Evolutionary conservation across 495 filamentous ascomycete species (phyloP), one percentile per base, ranked within the genome.

Genomic region (Aspergillus bertholletiae): DNA sequence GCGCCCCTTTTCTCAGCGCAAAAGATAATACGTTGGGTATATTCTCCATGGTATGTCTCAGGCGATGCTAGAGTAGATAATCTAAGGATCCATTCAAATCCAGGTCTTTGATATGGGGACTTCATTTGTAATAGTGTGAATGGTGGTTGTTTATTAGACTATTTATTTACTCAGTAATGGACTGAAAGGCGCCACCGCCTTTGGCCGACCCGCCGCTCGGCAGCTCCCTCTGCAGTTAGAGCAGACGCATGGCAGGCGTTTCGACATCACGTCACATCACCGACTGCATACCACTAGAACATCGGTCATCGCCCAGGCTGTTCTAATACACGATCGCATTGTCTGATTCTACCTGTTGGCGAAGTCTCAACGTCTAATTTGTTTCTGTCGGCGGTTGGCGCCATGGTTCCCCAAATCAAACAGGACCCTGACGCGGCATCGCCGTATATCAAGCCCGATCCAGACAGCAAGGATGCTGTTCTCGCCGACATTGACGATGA

Each of bases 401-500:
- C 55, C 54, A 68, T 68, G 65, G 60, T 58, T 41, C 44, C 72
- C 39, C 70, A 72, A 51, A 49, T 76, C 67, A 76, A 78, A 49
- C 68, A 62, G 47, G 68, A 71, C 49, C 68, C 69, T 39, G 74
- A 74, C 47, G 65, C 68, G 46, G 57, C 67, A 50, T 54, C 68
- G 20, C 65, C 66, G 46, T 68, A 70, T 54, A 80, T 92, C 74
- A 92, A 92, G 68, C 65, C 78, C 17, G 89, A 93, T 35, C 79
- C 81, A 5, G 88, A 90, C 39, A 76, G 71, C 49, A 73, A 74
- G 49, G 80, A 76, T 54, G 55, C 66, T 8, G 78, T 85, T 28
- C 82, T 88, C 26, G 76, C 74, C 22, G 77, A 75, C 44, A 72
- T 87, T 35, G 82, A 84, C 26, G 87, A 91, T 44, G 85, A 92